Evolutionary conservation across 495 filamentous ascomycete genomes (phyloP), one percentile per base, ranked within the genome.

Genomic region (Elasticomyces elasticus): DNA sequence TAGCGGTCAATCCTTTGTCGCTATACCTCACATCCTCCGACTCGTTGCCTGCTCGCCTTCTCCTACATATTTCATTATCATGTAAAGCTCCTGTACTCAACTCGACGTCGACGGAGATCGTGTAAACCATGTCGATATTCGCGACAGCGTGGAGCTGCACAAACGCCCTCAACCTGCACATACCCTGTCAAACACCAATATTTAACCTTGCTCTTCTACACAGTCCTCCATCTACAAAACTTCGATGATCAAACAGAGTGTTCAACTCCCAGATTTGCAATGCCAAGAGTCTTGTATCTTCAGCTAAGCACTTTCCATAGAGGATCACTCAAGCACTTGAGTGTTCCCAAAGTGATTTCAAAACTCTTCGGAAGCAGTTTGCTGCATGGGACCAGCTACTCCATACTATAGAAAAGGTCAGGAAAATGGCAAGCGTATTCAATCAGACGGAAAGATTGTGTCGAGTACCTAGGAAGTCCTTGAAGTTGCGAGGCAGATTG

Each of bases 181-280:
- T 33, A 23, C 49, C 37, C 17, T 19, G 49, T 28, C 13, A 51
- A 41, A 38, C 28, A 7, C 41, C 30, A 38, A 41, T 20, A 4
- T 24, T 51, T 25, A 20, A 51, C 22, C 13, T 28, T 4, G 2
- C 49, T 33, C 49, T 51, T 38, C 49, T 51, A 24, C 5, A 51
- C 19, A 51, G 49, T 33, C 41, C 49, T 51, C 49, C 12, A 20
- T 33, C 30, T 51, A 51, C 17, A 41, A 33, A 51, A 41, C 49
- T 51, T 19, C 28, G 49, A 40, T 20, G 41, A 51, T 28, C 49
- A 51, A 51, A 33, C 30, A 27, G 23, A 41, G 24, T 51, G 22
- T 27, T 51, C 11, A 41, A 40, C 33, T 51, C 25, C 11, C 5
- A 37, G 33, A 20, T 51, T 23, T 19, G 20, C 17, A 51, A 41